Evolutionary conservation across 2,329 filamentous ascomycete genomes (phyloP).

Genomic region (Fusarium mexicanum): DNA sequence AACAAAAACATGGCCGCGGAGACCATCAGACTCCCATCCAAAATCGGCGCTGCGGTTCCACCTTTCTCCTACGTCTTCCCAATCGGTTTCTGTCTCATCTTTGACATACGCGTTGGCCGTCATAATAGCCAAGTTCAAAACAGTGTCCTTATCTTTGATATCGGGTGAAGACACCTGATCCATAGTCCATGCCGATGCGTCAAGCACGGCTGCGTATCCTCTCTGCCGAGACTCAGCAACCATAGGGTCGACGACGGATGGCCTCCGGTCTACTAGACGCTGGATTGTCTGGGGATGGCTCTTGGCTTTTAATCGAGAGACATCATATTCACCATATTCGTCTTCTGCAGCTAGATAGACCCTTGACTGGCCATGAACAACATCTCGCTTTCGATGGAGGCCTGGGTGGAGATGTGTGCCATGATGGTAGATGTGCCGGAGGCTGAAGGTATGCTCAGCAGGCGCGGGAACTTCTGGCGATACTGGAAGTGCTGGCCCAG

Average conservation of each 20-base stretch:
- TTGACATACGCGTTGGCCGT: constrained; percentile 89
- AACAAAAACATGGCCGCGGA: constrained; percentile 91
- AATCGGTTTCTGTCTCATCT: constrained; percentile 75
- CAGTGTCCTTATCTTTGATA: constrained; percentile 83
- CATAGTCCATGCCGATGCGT: constrained; percentile 81
- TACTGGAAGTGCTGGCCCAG: constrained; percentile 52
- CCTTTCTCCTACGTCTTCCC: constrained; percentile 80
- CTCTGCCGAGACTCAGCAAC: constrained; percentile 76
- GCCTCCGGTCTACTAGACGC: constrained; percentile 80
- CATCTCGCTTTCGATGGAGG: constrained; percentile 80
- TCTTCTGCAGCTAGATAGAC: constrained; percentile 72
- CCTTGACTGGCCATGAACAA: constrained; percentile 62
- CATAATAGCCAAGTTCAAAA: constrained; percentile 87
- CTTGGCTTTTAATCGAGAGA: constrained; percentile 66
- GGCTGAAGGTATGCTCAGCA: constrained; percentile 69
- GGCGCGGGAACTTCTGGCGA: constrained; percentile 56
- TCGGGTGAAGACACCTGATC: constrained; percentile 84
- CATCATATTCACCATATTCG: constrained; percentile 60
- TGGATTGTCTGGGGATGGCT: constrained; percentile 78
- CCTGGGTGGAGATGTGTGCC: constrained; percentile 81
- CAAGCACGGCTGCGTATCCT: constrained; percentile 73
- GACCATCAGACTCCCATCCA: constrained; percentile 89
- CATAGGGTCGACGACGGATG: constrained; percentile 80
- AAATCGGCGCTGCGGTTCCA: constrained; percentile 92
- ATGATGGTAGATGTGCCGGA: constrained; percentile 94